Percentiles rank a stretch among this genome's conserved stretches.
Conservation (phyloP, 371 early-diverging fungal genomes). For the Actinomortierella ambigua region DNA sequence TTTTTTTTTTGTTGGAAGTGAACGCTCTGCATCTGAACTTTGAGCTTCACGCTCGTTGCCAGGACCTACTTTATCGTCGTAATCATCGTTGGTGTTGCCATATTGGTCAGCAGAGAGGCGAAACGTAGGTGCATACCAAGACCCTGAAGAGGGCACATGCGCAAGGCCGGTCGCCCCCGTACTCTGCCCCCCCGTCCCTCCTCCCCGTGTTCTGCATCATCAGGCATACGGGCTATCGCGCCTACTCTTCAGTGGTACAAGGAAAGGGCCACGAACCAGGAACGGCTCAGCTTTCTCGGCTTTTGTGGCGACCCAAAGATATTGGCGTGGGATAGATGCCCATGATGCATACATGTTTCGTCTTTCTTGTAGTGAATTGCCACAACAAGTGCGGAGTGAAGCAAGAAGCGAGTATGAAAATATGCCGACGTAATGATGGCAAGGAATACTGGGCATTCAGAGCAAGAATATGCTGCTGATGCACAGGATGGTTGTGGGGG, state of each 20-base stretch:
- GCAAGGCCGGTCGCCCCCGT: too few relatives aligned
- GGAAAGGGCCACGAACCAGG: not conserved
- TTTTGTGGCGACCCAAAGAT: too few relatives aligned
- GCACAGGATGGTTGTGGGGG: too few relatives aligned
- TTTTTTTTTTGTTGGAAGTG: not conserved
- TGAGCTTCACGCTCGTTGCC: not conserved
- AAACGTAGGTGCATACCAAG: too few relatives aligned
- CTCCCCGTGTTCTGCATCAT: slow-evolving; percentile 7
- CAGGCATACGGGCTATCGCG: slow-evolving; percentile 9
- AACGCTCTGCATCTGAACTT: not conserved
- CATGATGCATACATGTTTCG: slow-evolving; percentile 8
- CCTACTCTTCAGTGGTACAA: slow-evolving; percentile 15
- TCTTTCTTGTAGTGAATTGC: slow-evolving; percentile 11
- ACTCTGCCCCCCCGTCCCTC: too few relatives aligned
- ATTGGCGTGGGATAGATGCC: too few relatives aligned
- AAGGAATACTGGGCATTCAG: slow-evolving; percentile 17
- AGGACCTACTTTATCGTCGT: not conserved
- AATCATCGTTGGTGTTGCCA: not conserved
- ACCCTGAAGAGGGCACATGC: too few relatives aligned
- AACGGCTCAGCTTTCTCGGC: too few relatives aligned
- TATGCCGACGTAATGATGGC: slow-evolving; percentile 21
- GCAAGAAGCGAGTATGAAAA: slow-evolving; percentile 10
- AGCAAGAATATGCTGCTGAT: too few relatives aligned
- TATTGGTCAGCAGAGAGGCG: not conserved
- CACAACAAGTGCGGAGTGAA: slow-evolving; percentile 3